Base-by-base conservation (phyloP, 441 rosid species). In the Bruguiera hainesii region DNA sequence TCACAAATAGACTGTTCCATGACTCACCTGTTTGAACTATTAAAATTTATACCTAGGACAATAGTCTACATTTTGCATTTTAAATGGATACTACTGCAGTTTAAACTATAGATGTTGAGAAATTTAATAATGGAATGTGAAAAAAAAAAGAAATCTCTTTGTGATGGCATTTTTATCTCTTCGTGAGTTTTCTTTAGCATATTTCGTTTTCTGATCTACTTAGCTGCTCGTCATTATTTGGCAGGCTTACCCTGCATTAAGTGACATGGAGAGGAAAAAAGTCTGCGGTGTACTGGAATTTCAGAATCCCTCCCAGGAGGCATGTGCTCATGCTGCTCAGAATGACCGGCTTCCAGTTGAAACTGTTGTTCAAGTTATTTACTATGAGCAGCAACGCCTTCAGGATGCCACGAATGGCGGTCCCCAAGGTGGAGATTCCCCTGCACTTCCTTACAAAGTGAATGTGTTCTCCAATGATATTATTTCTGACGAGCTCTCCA, bases 241-340 rank as follows among this genome's bases (percentile, higher is more conserved):
- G 80, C 84, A 93, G 99, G 99, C 90, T 65, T 98, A 91, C 79
- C 94, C 91, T 29, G 87, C 88, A 85, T 84, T 94, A 50, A 82
- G 86, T 23, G 99, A 91, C 71, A 85, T 69, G 81, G 94, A 88
- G 60, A 91, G 86, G 77, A 94, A 94, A 81, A 94, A 87, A 65
- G 87, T 88, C 48, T 92, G 96, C 84, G 88, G 87, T 70, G 69
- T 87, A 68, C 85, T 92, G 56, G 93, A 92, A 71, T 92, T 85
- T 69, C 92, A 84, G 80, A 94, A 83, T 66, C 97, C 89, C 58
- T 94, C 99, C 4, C 78, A 89, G 30, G 97, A 89, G 50, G 99
- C 99, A 26, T 94, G 98, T 49, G 92, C 97, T 31, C 99, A 94
- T 78, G 98, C 98, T 48, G 92, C 97, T n/a, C 96, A 94, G 73